Percentiles rank a stretch among this genome's conserved stretches.
Conservation (phyloP, 148 eudicot species). For the Diospyros lotus region DNA sequence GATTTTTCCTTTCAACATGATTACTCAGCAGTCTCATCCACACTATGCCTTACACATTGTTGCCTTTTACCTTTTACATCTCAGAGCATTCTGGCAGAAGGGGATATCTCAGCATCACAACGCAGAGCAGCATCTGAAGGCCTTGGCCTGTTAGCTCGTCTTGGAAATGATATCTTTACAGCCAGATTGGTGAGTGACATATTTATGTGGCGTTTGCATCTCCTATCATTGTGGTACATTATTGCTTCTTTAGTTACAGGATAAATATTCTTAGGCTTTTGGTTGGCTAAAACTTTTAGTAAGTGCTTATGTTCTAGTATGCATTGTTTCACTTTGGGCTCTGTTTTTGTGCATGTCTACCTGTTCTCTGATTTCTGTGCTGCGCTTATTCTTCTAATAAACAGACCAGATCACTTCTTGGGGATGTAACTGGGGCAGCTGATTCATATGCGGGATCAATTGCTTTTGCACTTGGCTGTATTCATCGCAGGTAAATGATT, state of each 20-base stretch:
- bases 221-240: not conserved
- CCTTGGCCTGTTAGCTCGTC: slow-evolving; percentile 89
- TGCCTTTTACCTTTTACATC: slow-evolving; percentile 13
- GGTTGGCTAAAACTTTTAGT: not conserved
- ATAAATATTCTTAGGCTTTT: not conserved
- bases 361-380: not conserved
- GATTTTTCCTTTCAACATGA: slow-evolving; percentile 6
- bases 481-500: slow-evolving; percentile 72
- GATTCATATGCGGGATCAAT: slow-evolving; percentile 82
- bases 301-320: not conserved
- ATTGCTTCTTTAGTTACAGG: not conserved
- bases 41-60: not conserved
- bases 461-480: slow-evolving; percentile 92
- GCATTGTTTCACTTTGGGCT: slow-evolving; percentile 12
- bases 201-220: slow-evolving; percentile 9
- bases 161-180: slow-evolving; percentile 81
- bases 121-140: slow-evolving; percentile 98
- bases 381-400: slow-evolving; percentile 19
- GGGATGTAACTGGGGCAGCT: slow-evolving; percentile 53
- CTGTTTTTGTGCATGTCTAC: not conserved
- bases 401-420: slow-evolving; percentile 74
- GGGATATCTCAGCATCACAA: slow-evolving; percentile 80
- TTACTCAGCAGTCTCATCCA: not conserved
- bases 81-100: slow-evolving; percentile 87
- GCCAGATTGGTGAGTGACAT: slow-evolving; percentile 77